Base-by-base conservation (phyloP, 2,329 filamentous ascomycete genomes). In the Seiridium cupressi region DNA sequence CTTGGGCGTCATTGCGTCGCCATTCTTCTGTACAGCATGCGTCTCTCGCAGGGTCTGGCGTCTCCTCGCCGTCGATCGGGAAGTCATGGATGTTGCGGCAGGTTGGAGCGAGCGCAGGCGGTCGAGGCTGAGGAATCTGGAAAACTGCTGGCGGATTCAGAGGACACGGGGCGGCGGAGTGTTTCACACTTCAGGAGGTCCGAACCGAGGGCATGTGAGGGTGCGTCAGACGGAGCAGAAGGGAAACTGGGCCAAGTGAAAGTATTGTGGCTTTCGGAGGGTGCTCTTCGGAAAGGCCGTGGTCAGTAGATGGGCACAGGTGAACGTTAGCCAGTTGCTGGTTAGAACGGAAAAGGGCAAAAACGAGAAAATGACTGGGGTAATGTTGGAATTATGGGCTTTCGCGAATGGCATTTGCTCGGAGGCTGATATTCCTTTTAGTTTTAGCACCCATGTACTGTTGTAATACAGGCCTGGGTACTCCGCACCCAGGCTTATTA, bases 21-120 rank as follows among this genome's bases (percentile, higher is more conserved):
- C 74, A 72, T 76, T 74, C 66, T 68, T 71, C 75, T 74, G 67
- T 67, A 73, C 69, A 62, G 76, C 72, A 60, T 79, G 75, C 65
- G 76, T 74, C 67, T 81, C 79, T 72, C 77, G 77, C 62, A 79
- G 67, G 62, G 74, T 76, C 64, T 78, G 77, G 65, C 79, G 77
- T 72, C 79, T 75, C 64, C 79, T 75, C 60, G 76, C 69, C 63
- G 69, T 72, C 61, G 74, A 74, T 65, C 73, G 72, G 70, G 72
- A 69, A 70, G 74, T 76, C 77, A 81, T 81, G 67, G 72, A 71
- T 66, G 10, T 53, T n/a, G 13, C 34, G 13, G 32, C 4, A 35
- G 32, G 69, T 70, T 63, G 68, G 70, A 64, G 66, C 63, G 60
- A 59, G 55, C 60, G 64, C 65, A 65, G 49, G 57, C 51, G 44